These are phyloP conservation scores for Syzygium grande DNA, from an alignment of 345 rosid species.

Conservation along the genomic window DNA sequence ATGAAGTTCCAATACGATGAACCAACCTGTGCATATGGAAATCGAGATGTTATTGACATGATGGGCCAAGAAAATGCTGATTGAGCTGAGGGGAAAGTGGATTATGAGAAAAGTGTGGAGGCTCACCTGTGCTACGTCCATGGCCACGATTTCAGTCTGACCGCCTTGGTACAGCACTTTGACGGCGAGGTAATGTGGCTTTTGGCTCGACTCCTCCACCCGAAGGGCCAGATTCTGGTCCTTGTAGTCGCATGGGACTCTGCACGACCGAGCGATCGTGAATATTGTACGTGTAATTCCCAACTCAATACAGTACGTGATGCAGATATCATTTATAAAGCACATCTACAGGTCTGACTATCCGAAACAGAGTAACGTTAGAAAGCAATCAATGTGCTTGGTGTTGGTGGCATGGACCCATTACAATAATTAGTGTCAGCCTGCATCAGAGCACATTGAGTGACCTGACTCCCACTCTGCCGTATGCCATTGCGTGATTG, in stretches of 20 bases:
- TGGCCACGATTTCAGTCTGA: conserved; percentile 75
- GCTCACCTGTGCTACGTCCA: conserved; percentile 62
- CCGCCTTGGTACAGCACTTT: conserved; percentile 86
- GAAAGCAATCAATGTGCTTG: conserved; percentile 16
- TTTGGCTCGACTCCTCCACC: conserved; percentile 85
- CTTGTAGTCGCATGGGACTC: conserved; percentile 80
- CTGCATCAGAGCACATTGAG: not conserved
- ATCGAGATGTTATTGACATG: not conserved
- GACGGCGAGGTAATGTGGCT: conserved; percentile 63
- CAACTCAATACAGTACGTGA: not conserved
- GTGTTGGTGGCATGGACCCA: not conserved
- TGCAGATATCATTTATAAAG: not conserved
- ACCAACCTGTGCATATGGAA: conserved; percentile 29
- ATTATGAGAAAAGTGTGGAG: not conserved
- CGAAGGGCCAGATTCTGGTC: conserved; percentile 57
- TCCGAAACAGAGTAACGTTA: not conserved
- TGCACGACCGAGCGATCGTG: not conserved
- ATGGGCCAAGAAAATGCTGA: not conserved
- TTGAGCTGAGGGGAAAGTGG: not conserved
- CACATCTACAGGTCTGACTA: not conserved
- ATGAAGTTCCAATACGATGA: conserved; percentile 63
- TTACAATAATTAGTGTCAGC: not conserved
- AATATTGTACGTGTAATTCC: not conserved
- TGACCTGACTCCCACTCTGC: not conserved
- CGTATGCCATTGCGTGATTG: not conserved